phyloP scores from a whole-genome alignment of 2,329 filamentous ascomycete species.

The Aspergillus nomiae region DNA sequence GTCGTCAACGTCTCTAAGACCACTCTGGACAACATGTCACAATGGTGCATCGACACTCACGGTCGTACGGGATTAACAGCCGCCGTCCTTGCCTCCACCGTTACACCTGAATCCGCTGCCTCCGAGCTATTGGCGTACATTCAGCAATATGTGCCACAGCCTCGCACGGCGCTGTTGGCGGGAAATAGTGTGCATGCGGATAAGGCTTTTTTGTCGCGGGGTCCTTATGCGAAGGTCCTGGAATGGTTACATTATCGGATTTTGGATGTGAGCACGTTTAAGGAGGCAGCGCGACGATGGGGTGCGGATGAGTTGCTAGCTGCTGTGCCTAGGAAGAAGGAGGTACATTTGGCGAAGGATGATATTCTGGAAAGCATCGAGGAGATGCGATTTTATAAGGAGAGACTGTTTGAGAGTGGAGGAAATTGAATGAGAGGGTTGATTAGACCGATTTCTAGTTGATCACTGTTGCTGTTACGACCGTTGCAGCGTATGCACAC shows the following conservation, averaged over 20 bases:
- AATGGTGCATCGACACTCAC: constrained; percentile 86
- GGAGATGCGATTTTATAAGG: constrained; percentile 82
- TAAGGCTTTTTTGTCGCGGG: constrained; percentile 72
- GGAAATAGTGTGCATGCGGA: constrained; percentile 95
- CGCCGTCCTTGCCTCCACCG: constrained; percentile 71
- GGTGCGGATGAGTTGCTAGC: constrained; percentile 61
- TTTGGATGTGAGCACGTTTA: constrained; percentile 87
- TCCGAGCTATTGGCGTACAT: constrained; percentile 76
- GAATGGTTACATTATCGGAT: constrained; percentile 86
- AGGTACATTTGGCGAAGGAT: constrained; percentile 76
- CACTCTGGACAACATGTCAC: constrained; percentile 76
- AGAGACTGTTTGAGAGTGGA: constrained; percentile 61
- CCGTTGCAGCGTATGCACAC: background rate
- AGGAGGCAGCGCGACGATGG: constrained; percentile 88
- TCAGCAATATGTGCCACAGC: constrained; percentile 67
- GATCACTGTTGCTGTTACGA: background rate
- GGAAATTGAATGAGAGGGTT: background rate
- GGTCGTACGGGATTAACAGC: constrained; percentile 77
- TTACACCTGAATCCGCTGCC: constrained; percentile 72
- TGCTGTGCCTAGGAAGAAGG: constrained; percentile 70
- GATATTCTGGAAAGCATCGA: constrained; percentile 96
- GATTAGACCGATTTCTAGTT: background rate
- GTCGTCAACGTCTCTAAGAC: constrained; percentile 73
- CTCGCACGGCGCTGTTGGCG: constrained; percentile 71
- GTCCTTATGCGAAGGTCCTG: constrained; percentile 72